Conservation (phyloP, 1,284 basidiomycete species). For the Boletus mariae region DNA sequence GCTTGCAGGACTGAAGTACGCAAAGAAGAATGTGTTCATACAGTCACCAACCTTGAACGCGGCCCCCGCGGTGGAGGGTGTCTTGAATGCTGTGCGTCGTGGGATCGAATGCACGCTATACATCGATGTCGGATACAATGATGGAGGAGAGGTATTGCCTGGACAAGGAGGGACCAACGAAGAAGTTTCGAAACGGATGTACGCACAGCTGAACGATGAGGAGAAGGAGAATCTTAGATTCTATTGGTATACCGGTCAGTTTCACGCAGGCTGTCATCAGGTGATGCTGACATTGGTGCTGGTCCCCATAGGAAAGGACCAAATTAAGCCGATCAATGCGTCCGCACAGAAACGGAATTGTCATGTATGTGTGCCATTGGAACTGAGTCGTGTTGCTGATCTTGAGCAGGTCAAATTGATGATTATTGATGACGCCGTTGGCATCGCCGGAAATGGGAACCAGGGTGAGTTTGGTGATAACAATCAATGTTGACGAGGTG, state of each 20-base stretch:
- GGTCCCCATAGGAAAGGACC: conserved; percentile 54
- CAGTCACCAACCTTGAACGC: conserved; percentile 80
- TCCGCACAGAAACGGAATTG: conserved; percentile 75
- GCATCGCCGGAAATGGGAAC: conserved; percentile 69
- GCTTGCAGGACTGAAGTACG: conserved; percentile 70
- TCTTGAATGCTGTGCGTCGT: conserved; percentile 62
- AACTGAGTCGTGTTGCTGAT: not conserved
- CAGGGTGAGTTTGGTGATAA: conserved; percentile 34
- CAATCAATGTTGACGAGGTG: not conserved
- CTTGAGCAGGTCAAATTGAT: conserved; percentile 61
- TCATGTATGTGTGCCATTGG: conserved; percentile 39
- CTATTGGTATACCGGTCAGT: conserved; percentile 57
- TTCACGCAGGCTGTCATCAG: not conserved
- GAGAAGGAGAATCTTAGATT: conserved; percentile 58
- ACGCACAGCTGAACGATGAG: conserved; percentile 48
- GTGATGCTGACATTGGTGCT: conserved; percentile 11
- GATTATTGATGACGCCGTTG: conserved; percentile 66
- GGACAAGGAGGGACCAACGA: conserved; percentile 82
- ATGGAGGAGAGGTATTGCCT: conserved; percentile 68
- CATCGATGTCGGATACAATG: conserved; percentile 69
- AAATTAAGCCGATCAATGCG: conserved; percentile 69
- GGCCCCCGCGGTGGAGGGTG: conserved; percentile 59
- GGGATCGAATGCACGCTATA: conserved; percentile 67
- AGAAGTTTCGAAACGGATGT: conserved; percentile 67
- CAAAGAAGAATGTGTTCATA: conserved; percentile 69